These are phyloP conservation scores for Sarocladiaceae sp. DNA, from an alignment of 2,329 filamentous ascomycete genomes.

Conservation along the genomic window DNA sequence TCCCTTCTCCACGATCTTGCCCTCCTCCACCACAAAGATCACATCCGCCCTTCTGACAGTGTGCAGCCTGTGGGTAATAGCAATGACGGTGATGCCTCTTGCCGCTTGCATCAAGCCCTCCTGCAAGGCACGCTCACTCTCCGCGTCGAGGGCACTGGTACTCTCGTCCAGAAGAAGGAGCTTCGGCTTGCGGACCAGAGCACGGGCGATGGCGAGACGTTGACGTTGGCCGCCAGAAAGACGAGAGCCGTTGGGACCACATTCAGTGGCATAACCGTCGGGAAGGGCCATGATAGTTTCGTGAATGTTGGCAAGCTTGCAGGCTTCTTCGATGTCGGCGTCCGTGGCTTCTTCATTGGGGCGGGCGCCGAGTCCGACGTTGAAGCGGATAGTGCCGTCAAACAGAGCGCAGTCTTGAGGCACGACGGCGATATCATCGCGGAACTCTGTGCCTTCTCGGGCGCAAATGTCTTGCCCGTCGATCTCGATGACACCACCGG, in stretches of 20 bases:
- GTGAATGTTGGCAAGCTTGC: slow-evolving; percentile 44
- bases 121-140: slow-evolving; percentile 91
- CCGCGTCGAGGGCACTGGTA: slow-evolving; percentile 37
- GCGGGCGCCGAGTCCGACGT: slow-evolving; percentile 57
- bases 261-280: slow-evolving; percentile 52
- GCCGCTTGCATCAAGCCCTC: slow-evolving; percentile 71
- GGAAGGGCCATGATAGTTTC: slow-evolving; percentile 37
- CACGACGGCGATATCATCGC: slow-evolving; percentile 49
- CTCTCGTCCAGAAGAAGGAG: slow-evolving; percentile 86
- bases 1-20: slow-evolving; percentile 52
- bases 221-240: slow-evolving; percentile 67
- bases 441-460: slow-evolving; percentile 45
- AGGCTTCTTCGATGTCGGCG: slow-evolving; percentile 38
- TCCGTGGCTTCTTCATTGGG: background rate
- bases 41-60: slow-evolving; percentile 74
- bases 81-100: slow-evolving; percentile 87
- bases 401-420: slow-evolving; percentile 64
- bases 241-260: slow-evolving; percentile 61
- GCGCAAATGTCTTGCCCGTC: slow-evolving; percentile 32
- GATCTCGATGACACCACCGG: slow-evolving; percentile 41
- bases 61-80: slow-evolving; percentile 84
- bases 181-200: slow-evolving; percentile 82
- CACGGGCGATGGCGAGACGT: slow-evolving; percentile 63
- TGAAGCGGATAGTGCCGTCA: slow-evolving; percentile 76
- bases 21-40: slow-evolving; percentile 58